These are phyloP conservation scores for Globisporangium polare DNA, from an alignment of 352 stramenopile species.

Conservation along the genomic window DNA sequence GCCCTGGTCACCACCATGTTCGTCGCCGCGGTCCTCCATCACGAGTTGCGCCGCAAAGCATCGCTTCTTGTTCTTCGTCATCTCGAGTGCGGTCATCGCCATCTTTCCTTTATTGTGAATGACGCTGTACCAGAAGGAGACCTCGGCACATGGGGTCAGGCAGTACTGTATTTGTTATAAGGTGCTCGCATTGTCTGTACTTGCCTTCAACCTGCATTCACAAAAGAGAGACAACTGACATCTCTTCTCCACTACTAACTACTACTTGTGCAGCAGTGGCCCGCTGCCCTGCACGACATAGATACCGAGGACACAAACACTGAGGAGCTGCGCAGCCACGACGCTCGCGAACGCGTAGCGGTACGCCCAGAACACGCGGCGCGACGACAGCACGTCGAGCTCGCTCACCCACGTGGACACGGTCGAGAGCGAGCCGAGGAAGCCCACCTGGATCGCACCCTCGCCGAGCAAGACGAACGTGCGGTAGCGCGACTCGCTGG, in stretches of 20 bases:
- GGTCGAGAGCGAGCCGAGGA: slow-evolving; percentile 64
- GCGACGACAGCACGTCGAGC: slow-evolving; percentile 42
- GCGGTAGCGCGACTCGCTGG: slow-evolving; percentile 23
- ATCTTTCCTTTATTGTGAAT: not conserved
- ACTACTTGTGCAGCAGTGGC: slow-evolving; percentile 24
- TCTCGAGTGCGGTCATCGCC: not conserved
- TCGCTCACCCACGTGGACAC: slow-evolving; percentile 70
- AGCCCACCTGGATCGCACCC: slow-evolving; percentile 42
- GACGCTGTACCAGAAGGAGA: not conserved
- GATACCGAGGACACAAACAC: slow-evolving; percentile 54
- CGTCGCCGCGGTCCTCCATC: not conserved
- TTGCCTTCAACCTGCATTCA: not conserved
- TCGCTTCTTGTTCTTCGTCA: slow-evolving; percentile 1
- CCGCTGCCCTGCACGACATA: slow-evolving; percentile 35
- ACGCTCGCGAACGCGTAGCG: slow-evolving; percentile 46
- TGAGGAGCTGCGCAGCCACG: slow-evolving; percentile 47
- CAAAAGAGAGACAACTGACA: not conserved
- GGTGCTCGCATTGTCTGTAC: not conserved
- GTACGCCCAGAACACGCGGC: slow-evolving; percentile 46
- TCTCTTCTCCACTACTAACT: not conserved
- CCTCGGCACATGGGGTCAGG: not conserved
- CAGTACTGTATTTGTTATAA: slow-evolving; percentile 10
- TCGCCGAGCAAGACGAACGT: slow-evolving; percentile 44
- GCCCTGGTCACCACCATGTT: not conserved
- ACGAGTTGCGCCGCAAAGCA: slow-evolving; percentile 11